Conservation (phyloP, 2,329 filamentous ascomycete species). For the Neonectria coccinea region DNA sequence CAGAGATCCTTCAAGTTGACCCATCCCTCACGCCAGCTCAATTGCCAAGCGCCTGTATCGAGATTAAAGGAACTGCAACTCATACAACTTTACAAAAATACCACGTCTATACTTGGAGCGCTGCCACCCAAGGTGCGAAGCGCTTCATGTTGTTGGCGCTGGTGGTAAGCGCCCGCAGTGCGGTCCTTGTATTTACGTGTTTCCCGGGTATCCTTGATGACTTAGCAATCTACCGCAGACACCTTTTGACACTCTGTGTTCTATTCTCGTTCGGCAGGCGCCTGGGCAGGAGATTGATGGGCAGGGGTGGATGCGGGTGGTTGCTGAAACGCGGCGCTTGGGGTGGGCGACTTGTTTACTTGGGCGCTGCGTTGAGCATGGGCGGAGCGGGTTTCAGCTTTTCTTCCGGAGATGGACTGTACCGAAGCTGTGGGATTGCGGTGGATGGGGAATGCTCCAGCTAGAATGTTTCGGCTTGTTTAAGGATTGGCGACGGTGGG, state of each 20-base stretch:
- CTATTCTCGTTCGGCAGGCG: constrained; percentile 21
- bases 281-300: constrained; percentile 12
- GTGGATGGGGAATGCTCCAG: background rate
- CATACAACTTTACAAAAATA: background rate
- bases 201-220: background rate
- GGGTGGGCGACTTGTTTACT: constrained; percentile 18
- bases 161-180: constrained; percentile 13
- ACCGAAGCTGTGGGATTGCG: background rate
- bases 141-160: background rate
- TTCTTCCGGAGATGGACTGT: background rate
- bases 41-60: background rate
- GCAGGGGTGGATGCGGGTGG: constrained; percentile 14
- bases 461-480: background rate
- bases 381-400: constrained; percentile 9
- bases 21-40: no score
- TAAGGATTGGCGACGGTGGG: constrained; percentile 4
- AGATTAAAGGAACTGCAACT: background rate
- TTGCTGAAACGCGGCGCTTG: constrained; percentile 28
- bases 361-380: constrained; percentile 20
- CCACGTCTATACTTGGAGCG: background rate
- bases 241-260: background rate
- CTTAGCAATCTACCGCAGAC: background rate
- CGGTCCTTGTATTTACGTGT: background rate
- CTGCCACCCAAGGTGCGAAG: background rate
- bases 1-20: background rate